A percentile compares a stretch with the other conserved stretches of the same genome.
Evolutionary conservation across 2,329 filamentous ascomycete genomes (phyloP).

Genomic region (Xylariales sp.): DNA sequence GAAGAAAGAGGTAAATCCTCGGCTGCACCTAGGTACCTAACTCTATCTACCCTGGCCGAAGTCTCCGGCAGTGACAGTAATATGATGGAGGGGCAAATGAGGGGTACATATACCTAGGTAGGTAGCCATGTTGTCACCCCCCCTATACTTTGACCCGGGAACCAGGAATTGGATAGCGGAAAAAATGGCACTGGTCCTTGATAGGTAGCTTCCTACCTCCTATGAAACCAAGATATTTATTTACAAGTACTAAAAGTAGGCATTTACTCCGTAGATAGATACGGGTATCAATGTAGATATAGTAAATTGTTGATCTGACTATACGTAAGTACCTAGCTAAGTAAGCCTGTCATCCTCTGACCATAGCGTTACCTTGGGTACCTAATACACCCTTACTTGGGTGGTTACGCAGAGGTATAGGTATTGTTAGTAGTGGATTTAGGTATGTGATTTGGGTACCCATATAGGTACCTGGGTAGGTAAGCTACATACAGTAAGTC

Average conservation of each 20-base stretch:
- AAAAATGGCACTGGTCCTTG: not conserved
- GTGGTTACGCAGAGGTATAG: too few species aligned
- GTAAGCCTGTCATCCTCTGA: too few species aligned
- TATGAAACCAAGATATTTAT: not conserved
- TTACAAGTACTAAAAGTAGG: not conserved
- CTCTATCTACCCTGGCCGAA: not conserved
- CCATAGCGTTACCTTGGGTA: too few species aligned
- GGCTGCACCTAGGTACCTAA: too few species aligned
- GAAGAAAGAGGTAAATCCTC: too few species aligned
- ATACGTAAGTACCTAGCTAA: not conserved
- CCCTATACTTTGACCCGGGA: constrained; percentile 18
- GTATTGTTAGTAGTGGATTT: too few species aligned
- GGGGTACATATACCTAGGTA: constrained; percentile 14
- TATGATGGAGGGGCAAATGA: constrained; percentile 34
- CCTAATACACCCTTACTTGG: too few species aligned
- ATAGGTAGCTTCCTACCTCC: too few species aligned
- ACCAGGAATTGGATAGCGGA: constrained; percentile 24
- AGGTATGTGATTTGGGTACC: too few species aligned
- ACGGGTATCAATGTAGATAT: too few species aligned
- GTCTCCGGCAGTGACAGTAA: constrained; percentile 1
- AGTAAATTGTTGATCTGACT: constrained; percentile 2
- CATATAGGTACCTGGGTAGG: too few species aligned
- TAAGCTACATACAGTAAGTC: constrained; percentile 33
- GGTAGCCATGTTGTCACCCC: constrained; percentile 5
- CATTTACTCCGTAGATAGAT: too few species aligned